Evolutionary conservation across 371 early-diverging fungal genomes (phyloP), one percentile per base, ranked within the genome.

Genomic region (Mortierella sp.): DNA sequence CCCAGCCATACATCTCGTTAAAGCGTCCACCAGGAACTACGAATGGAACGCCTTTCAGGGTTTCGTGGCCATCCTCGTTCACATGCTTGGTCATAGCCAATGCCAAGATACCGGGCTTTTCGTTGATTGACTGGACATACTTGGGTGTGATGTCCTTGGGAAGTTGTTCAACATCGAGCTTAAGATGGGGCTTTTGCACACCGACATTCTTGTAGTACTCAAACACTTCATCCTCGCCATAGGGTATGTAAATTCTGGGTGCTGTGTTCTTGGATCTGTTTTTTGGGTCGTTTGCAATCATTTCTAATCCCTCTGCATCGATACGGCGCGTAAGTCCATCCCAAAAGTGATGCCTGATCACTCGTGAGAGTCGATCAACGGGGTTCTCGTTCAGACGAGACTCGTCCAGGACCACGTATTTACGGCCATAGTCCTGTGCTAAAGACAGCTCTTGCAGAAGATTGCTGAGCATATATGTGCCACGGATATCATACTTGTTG

Each of bases 1-100:
- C 98, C 99, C 98, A 98, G 1, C 98, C 98, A 81, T 99, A 99
- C 95, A 97, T 97, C 86, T 99, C 99, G 84, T 98, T 99, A 87
- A 98, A 99, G 0, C 99, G 89, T 5, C 99, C 99, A 43, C 99
- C 99, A 1, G 98, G 99, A 0, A 99, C 98, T 10, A 97, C 96
- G 83, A 98, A 99, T 0, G 97, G 97, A 18, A 94, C 93, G 6
- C 97, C 97, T 14, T 85, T 84, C 62, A 92, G 79, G 0, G 84
- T 86, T n/a, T 80, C 75, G 6, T 86, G 84, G 1, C 92, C 93
- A 49, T 87, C 83, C 43, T 87, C 88, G 32, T 88, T 90, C 58
- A 83, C 66, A n/a, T 69, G 64, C 67, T 87, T 89, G 43, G 92
- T 88, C 85, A 97, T 92, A 0, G 93, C 96, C 64, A 99, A 86